Evolutionary conservation across 2,329 filamentous ascomycete genomes (phyloP).

Genomic region (Penicillium sp.): DNA sequence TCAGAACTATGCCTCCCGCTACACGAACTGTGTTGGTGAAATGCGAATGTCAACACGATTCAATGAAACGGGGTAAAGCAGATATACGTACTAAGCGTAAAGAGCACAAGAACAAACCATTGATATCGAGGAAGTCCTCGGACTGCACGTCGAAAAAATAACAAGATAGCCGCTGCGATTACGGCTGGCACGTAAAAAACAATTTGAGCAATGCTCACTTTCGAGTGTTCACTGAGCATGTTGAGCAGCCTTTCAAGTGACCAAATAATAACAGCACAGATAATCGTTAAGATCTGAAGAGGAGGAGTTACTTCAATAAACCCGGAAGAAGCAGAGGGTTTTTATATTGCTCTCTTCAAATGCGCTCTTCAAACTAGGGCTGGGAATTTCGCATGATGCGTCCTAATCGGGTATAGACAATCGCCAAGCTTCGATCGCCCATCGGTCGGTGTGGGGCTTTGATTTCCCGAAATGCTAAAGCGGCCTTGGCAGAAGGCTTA

Average conservation of each 20-base stretch:
- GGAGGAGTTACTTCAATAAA: background rate
- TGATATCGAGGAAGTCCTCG: conserved; percentile 17
- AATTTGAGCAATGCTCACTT: conserved; percentile 20
- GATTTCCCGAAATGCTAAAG: background rate
- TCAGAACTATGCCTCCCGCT: conserved; percentile 17
- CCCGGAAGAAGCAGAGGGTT: background rate
- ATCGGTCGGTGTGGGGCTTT: background rate
- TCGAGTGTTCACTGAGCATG: conserved; percentile 19
- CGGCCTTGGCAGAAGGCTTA: background rate
- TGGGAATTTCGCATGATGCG: conserved; percentile 9
- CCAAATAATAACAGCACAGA: background rate
- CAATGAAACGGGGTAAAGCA: background rate
- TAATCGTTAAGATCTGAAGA: background rate
- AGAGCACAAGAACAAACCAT: conserved; percentile 20
- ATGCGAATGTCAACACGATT: background rate
- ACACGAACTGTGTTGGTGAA: conserved; percentile 15
- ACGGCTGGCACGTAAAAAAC: conserved; percentile 20
- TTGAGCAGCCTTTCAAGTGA: background rate
- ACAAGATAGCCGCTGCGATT: conserved; percentile 12
- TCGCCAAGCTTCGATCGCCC: background rate
- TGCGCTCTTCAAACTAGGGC: too few species aligned
- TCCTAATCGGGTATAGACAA: conserved; percentile 7
- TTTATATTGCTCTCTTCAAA: background rate
- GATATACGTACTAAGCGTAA: conserved; percentile 17
- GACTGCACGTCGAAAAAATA: conserved; percentile 16